A percentile compares a stretch with the other conserved stretches of the same genome.
Conservation (phyloP, 75 land plant species). For the Pinus taeda region DNA sequence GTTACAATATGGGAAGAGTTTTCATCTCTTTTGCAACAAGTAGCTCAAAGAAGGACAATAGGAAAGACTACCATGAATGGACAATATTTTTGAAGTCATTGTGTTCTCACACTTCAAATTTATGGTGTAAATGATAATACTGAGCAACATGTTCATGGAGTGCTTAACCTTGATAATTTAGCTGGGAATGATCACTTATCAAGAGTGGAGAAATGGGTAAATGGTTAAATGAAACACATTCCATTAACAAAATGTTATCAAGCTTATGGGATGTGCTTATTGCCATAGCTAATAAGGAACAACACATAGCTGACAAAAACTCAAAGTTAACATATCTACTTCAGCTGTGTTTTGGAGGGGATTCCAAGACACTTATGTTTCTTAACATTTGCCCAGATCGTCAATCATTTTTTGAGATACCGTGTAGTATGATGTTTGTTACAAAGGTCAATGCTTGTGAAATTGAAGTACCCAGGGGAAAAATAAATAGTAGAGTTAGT, state of each 20-base stretch:
- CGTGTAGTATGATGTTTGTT: constrained; percentile 30
- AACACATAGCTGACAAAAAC: constrained; percentile 27
- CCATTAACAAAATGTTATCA: constrained; percentile 28
- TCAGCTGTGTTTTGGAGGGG: constrained; percentile 23
- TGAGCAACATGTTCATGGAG: constrained; percentile 40
- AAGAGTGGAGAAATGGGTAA: no score
- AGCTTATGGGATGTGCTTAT: constrained; percentile 24
- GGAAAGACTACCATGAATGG: constrained; percentile 34
- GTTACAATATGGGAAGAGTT: constrained; percentile 26
- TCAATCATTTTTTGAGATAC: constrained; percentile 24
- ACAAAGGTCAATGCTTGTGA: constrained; percentile 32
- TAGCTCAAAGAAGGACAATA: constrained; percentile 30
- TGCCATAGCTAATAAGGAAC: constrained; percentile 34
- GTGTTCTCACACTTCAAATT: constrained; percentile 29
- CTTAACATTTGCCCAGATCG: constrained; percentile 26
- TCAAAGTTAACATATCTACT: constrained; percentile 29
- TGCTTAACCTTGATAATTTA: constrained; percentile 22
- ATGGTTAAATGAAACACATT: no score
- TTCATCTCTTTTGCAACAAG: constrained; percentile 17
- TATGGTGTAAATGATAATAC: constrained; percentile 31
- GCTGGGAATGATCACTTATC: no score
- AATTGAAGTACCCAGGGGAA: constrained; percentile 24
- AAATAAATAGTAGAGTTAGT: constrained; percentile 9
- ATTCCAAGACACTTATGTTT: constrained; percentile 34
- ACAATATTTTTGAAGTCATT: constrained; percentile 29